Base-by-base conservation (phyloP, 2,329 filamentous ascomycete species). In the Diaporthe citrichinensis region DNA sequence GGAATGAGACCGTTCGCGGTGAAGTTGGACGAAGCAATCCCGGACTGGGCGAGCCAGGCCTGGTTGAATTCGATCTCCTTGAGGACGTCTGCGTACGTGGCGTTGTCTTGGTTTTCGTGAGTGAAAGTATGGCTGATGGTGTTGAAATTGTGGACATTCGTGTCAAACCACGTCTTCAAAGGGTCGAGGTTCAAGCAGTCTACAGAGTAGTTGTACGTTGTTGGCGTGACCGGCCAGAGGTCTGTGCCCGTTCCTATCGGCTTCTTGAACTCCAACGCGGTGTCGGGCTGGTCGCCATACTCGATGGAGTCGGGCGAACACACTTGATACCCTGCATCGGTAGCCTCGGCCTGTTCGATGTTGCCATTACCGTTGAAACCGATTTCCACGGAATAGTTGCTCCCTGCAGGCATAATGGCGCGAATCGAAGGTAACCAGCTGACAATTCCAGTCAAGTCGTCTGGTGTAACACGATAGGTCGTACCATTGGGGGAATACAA, bases 71-170 rank as follows among this genome's bases (percentile, higher is more conserved):
- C 34, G 3, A 69, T 69, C 1, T 69, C 65, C 49, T 69, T 69
- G 49, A 69, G 23, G 20, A 69, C 28, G 65, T 69, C 65, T 15
- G 65, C 14, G n/a, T 69, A 69, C 34, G 65, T 69, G 20, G 65
- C 65, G 49, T 69, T 69, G 65, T 69, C 65, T 25, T 69, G n/a
- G 5, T 69, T 2, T 12, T 69, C 65, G 49, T 69, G 65, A 4
- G 65, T 69, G 34, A 69, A 69, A 23, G 65, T 69, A 15, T 69
- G 65, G 65, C 49, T 69, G 65, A 69, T 69, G 15, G 65, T 69
- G 15, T 8, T 28, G 34, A 69, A 69, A 25, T 69, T 6, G 15
- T 69, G 65, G n/a, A 55, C 65, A 23, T 55, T 55, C 4, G 46
- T 6, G 65, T 69, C 65, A n/a, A 69, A 69, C 65, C 65, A 69